These are phyloP conservation scores for Russula dissimulans DNA, from an alignment of 768 basidiomycete species.

Conservation along the genomic window DNA sequence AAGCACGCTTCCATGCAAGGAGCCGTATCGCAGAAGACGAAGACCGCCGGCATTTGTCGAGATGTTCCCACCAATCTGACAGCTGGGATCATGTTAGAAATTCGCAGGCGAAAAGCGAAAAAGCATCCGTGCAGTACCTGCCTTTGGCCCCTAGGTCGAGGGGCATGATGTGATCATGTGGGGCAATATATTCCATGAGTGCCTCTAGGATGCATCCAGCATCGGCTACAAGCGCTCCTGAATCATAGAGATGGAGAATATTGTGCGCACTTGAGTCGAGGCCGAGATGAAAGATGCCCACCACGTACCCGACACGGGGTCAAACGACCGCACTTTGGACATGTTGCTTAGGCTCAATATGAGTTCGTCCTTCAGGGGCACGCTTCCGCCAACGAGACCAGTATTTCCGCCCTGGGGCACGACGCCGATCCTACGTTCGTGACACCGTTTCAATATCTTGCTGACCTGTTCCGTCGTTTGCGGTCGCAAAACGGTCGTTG, in stretches of 20 bases:
- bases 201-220: constrained; percentile 91
- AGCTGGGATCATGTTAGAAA: constrained; percentile 38
- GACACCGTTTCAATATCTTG: constrained; percentile 81
- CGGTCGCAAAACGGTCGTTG: constrained; percentile 82
- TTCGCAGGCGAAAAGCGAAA: not conserved
- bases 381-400: constrained; percentile 91
- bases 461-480: constrained; percentile 83
- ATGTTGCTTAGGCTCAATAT: constrained; percentile 79
- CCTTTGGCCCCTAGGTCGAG: constrained; percentile 94
- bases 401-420: constrained; percentile 99
- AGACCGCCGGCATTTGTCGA: constrained; percentile 98
- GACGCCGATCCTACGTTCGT: constrained; percentile 70
- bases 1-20: constrained; percentile 87
- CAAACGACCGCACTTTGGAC: constrained; percentile 73
- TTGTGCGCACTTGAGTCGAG: not conserved
- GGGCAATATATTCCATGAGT: constrained; percentile 76
- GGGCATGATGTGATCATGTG: constrained; percentile 92
- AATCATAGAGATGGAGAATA: not conserved
- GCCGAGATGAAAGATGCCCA: constrained; percentile 2
- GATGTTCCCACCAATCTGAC: constrained; percentile 96
- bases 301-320: constrained; percentile 64
- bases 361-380: constrained; percentile 81
- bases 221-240: constrained; percentile 86
- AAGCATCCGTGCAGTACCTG: constrained; percentile 41
- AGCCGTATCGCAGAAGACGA: constrained; percentile 87